Evolutionary conservation across 1,284 basidiomycete species (phyloP), one percentile per base, ranked within the genome.

Genomic region (Boletus austroedulis): DNA sequence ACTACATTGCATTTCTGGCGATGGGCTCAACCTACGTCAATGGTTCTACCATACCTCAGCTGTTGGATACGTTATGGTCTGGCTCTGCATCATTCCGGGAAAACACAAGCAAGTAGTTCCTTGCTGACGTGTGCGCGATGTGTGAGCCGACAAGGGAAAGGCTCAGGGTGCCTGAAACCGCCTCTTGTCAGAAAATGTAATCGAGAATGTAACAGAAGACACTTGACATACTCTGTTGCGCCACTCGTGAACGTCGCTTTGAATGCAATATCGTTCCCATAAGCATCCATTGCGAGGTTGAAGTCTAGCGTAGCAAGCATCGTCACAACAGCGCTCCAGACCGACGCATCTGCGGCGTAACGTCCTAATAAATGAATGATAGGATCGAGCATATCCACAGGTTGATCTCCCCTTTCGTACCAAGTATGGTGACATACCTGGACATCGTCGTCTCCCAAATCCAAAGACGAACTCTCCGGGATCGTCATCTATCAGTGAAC

Each of bases 271-370:
- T 65, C 57, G 0, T 57, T 48, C 2, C 65, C 65, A 23, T 63
- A n/a, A 2, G 40, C 44, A n/a, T 67, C 65, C 28, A 29, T 65
- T 10, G 61, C 57, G 6, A 32, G 21, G 36, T 52, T 31, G 26
- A 64, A 60, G n/a, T 65, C 46, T 14, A 65, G 60, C 6, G 59
- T 65, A 8, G 63, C 61, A 1, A 68, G 45, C 55, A 68, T 63
- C 7, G 59, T 62, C 21, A 17, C 67, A 5, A 67, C 57, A 2
- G 47, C 44, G n/a, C 45, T 58, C 65, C 65, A 69, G 28, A 69
- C 0, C 14, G 65, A 65, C 3, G 60, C 60, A 29, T 67, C 56
- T 5, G 67, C 65, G 10, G 48, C 36, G 38, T 67, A 14, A 43
- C 51, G 57, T 12, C 65, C 65, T 65, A 56, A 4, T 26, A 11